Evolutionary conservation across 2,329 filamentous ascomycete genomes (phyloP).

Genomic region (Trichoderma harzianum): DNA sequence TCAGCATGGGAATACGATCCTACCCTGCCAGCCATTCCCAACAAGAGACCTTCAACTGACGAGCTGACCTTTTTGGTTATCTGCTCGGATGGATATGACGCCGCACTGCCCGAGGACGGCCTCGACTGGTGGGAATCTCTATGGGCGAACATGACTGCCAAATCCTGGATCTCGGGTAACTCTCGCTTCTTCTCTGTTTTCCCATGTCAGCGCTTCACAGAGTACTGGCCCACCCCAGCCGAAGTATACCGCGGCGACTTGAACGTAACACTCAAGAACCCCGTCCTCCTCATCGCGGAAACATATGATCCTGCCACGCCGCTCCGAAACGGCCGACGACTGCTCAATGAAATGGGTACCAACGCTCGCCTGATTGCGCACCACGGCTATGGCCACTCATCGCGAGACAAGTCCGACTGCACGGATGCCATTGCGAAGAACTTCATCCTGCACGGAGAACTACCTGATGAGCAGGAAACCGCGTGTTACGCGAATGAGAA

Average conservation of each 20-base stretch:
- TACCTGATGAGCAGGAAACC: slow-evolving; percentile 42
- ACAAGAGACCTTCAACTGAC: slow-evolving; percentile 31
- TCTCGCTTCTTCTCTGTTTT: slow-evolving; percentile 44
- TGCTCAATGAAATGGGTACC: slow-evolving; percentile 43
- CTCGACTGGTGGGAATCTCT: slow-evolving; percentile 45
- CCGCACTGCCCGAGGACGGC: slow-evolving; percentile 35
- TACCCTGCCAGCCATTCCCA: slow-evolving; percentile 28
- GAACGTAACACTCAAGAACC: slow-evolving; percentile 41
- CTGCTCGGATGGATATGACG: slow-evolving; percentile 46
- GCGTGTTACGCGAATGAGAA: slow-evolving; percentile 47
- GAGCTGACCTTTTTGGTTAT: slow-evolving; percentile 43
- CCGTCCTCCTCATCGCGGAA: slow-evolving; percentile 47
- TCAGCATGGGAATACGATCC: slow-evolving; percentile 43
- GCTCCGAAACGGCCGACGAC: slow-evolving; percentile 44
- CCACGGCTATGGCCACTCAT: slow-evolving; percentile 49
- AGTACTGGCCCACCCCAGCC: slow-evolving; percentile 44
- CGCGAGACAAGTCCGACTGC: slow-evolving; percentile 43
- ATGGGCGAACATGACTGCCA: slow-evolving; percentile 46
- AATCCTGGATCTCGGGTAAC: slow-evolving; percentile 47
- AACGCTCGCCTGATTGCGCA: slow-evolving; percentile 49
- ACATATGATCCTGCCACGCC: slow-evolving; percentile 51
- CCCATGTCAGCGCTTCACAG: slow-evolving; percentile 44
- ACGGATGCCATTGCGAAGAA: slow-evolving; percentile 40
- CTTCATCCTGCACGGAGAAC: slow-evolving; percentile 40
- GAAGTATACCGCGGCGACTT: slow-evolving; percentile 47